A percentile compares a stretch with the other conserved stretches of the same genome.
Evolutionary conservation across 345 rosid genomes (phyloP).

Genomic region (Hypericum perforatum): DNA sequence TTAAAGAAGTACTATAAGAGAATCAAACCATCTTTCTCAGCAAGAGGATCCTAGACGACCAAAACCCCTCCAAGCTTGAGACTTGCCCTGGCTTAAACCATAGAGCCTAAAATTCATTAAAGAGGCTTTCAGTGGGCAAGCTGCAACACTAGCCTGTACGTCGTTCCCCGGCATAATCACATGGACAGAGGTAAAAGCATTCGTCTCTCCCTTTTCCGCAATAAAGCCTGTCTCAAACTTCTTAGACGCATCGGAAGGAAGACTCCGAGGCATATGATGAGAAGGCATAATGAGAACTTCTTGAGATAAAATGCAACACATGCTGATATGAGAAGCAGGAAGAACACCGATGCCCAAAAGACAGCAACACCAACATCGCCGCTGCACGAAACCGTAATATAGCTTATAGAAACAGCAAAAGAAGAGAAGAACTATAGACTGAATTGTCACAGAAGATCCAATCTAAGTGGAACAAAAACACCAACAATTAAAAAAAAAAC

Average conservation of each 20-base stretch:
- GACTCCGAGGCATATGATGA: slow-evolving; percentile 22
- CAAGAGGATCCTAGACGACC: slow-evolving; percentile 6
- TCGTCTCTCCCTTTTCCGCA: slow-evolving; percentile 37
- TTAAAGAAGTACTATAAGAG: slow-evolving; percentile 4
- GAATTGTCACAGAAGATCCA: background rate
- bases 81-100: slow-evolving; percentile 3
- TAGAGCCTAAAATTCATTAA: background rate
- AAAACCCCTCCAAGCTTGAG: slow-evolving; percentile 6
- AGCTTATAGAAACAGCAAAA: slow-evolving; percentile 1
- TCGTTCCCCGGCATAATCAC: slow-evolving; percentile 15
- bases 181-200: slow-evolving; percentile 38
- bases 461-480: too few relatives aligned
- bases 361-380: slow-evolving; percentile 36
- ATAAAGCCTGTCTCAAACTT: slow-evolving; percentile 28
- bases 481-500: too few relatives aligned
- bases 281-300: slow-evolving; percentile 27
- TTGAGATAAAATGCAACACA: slow-evolving; percentile 19
- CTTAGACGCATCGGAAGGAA: slow-evolving; percentile 31
- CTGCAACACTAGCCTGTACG: slow-evolving; percentile 5
- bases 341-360: slow-evolving; percentile 29
- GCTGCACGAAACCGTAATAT: slow-evolving; percentile 24
- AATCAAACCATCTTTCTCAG: slow-evolving; percentile 16
- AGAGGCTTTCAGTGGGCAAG: background rate
- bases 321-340: slow-evolving; percentile 26
- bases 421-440: background rate